A percentile compares a stretch with the other conserved stretches of the same genome.
phyloP scores from a whole-genome alignment of 1,284 basidiomycete species.

The Dichomitus squalens region DNA sequence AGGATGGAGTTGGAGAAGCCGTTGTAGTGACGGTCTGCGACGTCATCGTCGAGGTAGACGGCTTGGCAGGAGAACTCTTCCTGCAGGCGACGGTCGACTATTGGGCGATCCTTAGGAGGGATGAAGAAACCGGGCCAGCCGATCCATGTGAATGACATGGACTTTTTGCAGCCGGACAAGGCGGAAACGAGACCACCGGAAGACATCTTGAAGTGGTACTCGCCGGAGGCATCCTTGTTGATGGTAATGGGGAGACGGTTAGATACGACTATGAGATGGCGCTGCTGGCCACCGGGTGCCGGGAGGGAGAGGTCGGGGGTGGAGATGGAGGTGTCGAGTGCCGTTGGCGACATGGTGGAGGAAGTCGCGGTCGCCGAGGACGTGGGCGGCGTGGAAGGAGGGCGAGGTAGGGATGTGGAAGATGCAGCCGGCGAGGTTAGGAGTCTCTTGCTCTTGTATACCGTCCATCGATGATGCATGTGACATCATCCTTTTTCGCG shows the following conservation, averaged over 20 bases:
- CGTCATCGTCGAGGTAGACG: conserved; percentile 96
- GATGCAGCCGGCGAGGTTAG: conserved; percentile 12
- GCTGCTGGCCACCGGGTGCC: conserved; percentile 40
- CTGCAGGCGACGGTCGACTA: conserved; percentile 87
- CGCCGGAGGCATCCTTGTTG: conserved; percentile 82
- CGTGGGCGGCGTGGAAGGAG: conserved; percentile 11
- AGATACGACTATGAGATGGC: conserved; percentile 92
- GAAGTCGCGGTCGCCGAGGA: conserved; percentile 32
- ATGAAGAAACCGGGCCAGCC: conserved; percentile 93
- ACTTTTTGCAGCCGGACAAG: conserved; percentile 94
- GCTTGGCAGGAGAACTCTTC: conserved; percentile 97
- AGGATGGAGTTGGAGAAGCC: conserved; percentile 99
- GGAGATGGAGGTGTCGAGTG: conserved; percentile 24
- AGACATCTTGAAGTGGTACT: conserved; percentile 97
- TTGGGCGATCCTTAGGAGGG: conserved; percentile 81
- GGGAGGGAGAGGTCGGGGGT: conserved; percentile 34
- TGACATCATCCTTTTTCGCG: conserved; percentile 16
- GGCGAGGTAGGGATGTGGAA: background rate
- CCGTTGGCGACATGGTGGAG: conserved; percentile 30
- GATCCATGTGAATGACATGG: conserved; percentile 95
- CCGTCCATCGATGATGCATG: conserved; percentile 28
- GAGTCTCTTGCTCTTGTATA: conserved; percentile 20
- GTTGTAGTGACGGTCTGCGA: conserved; percentile 98
- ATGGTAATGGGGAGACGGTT: conserved; percentile 95
- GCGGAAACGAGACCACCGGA: conserved; percentile 95